Evolutionary conservation across 768 basidiomycete species (phyloP), one percentile per base, ranked within the genome.

Genomic region (Mycena vitilis): DNA sequence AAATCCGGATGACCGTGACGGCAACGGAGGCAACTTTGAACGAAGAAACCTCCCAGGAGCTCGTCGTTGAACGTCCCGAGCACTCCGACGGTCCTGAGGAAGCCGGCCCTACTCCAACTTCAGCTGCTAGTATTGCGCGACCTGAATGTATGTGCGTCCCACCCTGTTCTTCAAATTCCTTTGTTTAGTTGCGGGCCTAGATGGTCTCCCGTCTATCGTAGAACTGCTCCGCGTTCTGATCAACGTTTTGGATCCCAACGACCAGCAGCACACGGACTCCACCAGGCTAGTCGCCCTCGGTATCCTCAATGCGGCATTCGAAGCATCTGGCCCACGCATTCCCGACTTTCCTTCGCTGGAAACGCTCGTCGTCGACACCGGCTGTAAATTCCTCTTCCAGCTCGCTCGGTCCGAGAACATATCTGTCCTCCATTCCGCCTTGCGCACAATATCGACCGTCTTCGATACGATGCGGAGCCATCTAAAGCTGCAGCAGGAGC

Each of bases 361-460:
- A 57, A 83, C 85, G 34, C 89, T 98, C 63, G 83, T 98, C 40
- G 81, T 93, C 16, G 97, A 99, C 76, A 86, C 92, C 55, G 96
- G 94, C 0, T 99, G 97, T 86, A 96, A 97, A 81, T 96, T 93
- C 76, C 88, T 99, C 38, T 98, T 99, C 85, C 96, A 98, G 81
- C 89, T 99, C 42, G 96, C 95, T 23, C 89, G 96, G 42, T 96
- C 95, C 2, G 96, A 98, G 70, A 93, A 94, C 66, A 86, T 88
- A 11, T 84, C 86, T 54, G 87, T 99, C 57, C 85, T 98, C 12
- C 90, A 95, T 52, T 83, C 88, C 62, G 86, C 95, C 20, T 83
- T 99, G 34, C 91, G 97, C 30, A 91, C 93, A 2, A 93, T 95
- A 70, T 90, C 94, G 15, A 95, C 95, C 9, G 85, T 99, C 69